Conservation (phyloP, 768 basidiomycete species). For the Termitomyces heimii region DNA sequence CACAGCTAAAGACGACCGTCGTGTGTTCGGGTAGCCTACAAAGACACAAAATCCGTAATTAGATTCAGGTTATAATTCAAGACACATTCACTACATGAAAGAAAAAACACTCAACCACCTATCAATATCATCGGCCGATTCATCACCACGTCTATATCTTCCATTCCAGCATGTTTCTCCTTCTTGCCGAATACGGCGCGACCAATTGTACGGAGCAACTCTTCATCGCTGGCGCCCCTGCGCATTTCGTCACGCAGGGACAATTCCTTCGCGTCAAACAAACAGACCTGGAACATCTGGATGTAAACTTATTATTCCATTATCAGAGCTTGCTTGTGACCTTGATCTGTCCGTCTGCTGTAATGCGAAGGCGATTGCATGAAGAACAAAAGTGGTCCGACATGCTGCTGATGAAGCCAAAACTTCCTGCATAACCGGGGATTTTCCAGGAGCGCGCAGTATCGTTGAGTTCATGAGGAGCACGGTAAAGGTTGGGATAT, state of each 20-base stretch:
- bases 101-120: constrained; percentile 72
- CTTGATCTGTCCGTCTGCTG: constrained; percentile 91
- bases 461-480: constrained; percentile 64
- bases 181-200: constrained; percentile 66
- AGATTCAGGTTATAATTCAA: constrained; percentile 12
- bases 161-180: constrained; percentile 83
- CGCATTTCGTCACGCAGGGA: constrained; percentile 76
- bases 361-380: constrained; percentile 79
- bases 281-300: constrained; percentile 54
- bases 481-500: constrained; percentile 50
- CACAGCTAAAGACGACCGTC: background rate
- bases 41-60: constrained; percentile 9
- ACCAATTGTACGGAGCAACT: constrained; percentile 55
- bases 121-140: constrained; percentile 92
- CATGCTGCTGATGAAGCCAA: constrained; percentile 93
- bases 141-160: constrained; percentile 65
- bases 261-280: constrained; percentile 82
- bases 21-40: constrained; percentile 8
- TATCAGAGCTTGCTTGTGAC: constrained; percentile 23
- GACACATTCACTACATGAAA: constrained; percentile 17
- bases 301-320: background rate
- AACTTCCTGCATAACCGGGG: constrained; percentile 61
- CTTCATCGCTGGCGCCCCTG: constrained; percentile 53
- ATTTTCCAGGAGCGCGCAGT: constrained; percentile 80
- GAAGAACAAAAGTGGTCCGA: constrained; percentile 88